Evolutionary conservation across 2,329 filamentous ascomycete genomes (phyloP).

Genomic region (Helotiales sp.): DNA sequence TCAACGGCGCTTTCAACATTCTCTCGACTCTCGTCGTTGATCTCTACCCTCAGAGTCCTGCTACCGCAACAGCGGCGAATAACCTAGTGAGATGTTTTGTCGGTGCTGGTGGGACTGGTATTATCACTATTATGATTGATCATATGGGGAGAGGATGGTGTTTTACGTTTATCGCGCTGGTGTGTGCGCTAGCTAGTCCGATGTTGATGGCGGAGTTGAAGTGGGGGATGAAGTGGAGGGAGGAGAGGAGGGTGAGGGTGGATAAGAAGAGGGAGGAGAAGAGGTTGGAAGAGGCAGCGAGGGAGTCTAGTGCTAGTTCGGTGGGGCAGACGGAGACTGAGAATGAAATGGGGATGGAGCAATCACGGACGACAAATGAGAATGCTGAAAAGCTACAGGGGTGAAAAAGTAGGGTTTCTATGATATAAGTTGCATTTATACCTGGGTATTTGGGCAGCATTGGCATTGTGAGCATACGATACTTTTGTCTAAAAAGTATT

Average conservation of each 20-base stretch:
- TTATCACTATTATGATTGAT: constrained; percentile 58
- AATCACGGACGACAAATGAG: too few relatives aligned
- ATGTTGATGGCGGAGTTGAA: constrained; percentile 50
- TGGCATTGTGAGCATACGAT: too few relatives aligned
- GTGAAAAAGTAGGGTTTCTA: neutral
- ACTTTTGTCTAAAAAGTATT: too few relatives aligned
- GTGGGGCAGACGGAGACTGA: neutral
- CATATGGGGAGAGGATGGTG: constrained; percentile 61
- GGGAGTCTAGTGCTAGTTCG: constrained; percentile 3
- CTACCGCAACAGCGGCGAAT: constrained; percentile 63
- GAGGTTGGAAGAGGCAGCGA: constrained; percentile 18
- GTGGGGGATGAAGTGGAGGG: constrained; percentile 50
- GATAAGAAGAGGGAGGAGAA: constrained; percentile 35
- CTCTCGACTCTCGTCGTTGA: constrained; percentile 66
- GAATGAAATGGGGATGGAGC: neutral
- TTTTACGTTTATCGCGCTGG: constrained; percentile 57
- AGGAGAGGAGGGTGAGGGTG: constrained; percentile 47
- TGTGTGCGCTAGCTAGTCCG: constrained; percentile 50
- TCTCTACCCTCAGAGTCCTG: constrained; percentile 58
- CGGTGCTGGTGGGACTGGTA: constrained; percentile 58
- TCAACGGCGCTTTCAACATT: constrained; percentile 63
- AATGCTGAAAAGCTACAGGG: neutral
- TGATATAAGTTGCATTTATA: neutral
- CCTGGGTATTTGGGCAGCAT: neutral
- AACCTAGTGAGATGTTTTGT: constrained; percentile 63